Conservation (phyloP, 129 eudicot species). For the Flaveria brownii region DNA sequence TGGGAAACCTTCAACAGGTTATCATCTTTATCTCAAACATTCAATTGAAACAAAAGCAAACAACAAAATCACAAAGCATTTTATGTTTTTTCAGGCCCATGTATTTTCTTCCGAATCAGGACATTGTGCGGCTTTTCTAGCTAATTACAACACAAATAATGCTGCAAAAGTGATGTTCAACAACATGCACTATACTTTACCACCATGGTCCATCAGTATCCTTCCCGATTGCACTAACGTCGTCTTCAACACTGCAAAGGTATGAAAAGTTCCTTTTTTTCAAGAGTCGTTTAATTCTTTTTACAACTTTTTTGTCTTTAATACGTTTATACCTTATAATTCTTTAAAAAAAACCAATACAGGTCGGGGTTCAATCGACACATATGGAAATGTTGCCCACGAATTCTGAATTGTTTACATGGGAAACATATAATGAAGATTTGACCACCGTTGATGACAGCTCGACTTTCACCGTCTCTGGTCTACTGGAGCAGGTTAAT, state of each 20-base stretch:
- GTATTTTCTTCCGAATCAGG: constrained; percentile 44
- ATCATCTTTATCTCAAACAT: neutral
- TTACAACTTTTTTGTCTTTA: neutral
- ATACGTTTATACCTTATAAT: neutral
- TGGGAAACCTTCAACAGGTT: constrained; percentile 53
- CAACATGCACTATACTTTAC: constrained; percentile 54
- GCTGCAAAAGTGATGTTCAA: constrained; percentile 54
- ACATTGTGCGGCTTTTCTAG: constrained; percentile 53
- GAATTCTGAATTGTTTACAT: constrained; percentile 42
- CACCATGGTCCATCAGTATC: constrained; percentile 63
- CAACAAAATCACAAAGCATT: too few relatives aligned
- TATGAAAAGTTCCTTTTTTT: constrained; percentile 18
- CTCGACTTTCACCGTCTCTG: constrained; percentile 49
- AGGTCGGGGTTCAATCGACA: constrained; percentile 63
- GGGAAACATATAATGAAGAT: constrained; percentile 61
- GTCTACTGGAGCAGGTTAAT: constrained; percentile 55
- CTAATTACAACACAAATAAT: constrained; percentile 43
- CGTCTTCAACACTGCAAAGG: constrained; percentile 51
- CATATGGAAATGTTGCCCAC: constrained; percentile 55
- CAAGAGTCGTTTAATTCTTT: neutral
- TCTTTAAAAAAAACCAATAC: neutral
- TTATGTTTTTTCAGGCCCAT: constrained; percentile 43
- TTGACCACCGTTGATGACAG: constrained; percentile 43
- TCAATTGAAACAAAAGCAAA: neutral
- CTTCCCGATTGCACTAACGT: constrained; percentile 53